A percentile compares a stretch with the other conserved stretches of the same genome.
Evolutionary conservation across 2,329 filamentous ascomycete genomes (phyloP).

Genomic region (Trichoderma sp.): DNA sequence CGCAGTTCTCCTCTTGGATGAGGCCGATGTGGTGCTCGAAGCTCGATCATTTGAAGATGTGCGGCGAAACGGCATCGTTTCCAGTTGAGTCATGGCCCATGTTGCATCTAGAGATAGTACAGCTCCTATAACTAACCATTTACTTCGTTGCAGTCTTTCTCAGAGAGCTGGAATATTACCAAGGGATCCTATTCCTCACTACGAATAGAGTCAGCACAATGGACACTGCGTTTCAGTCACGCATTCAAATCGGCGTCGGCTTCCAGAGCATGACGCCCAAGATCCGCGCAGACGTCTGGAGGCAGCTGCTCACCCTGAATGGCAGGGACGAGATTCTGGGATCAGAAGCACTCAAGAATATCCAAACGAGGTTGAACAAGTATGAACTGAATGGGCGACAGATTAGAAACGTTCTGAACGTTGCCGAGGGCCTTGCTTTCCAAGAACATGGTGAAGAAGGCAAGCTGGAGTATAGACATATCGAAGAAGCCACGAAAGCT

Average conservation of each 20-base stretch:
- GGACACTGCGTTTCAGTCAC: not conserved
- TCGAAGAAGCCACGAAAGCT: not conserved
- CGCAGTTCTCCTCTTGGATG: not conserved
- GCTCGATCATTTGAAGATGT: not conserved
- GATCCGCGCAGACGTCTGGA: not conserved
- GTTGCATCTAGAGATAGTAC: not conserved
- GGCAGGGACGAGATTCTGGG: not conserved
- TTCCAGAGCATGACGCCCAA: not conserved
- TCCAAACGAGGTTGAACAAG: not conserved
- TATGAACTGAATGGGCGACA: not conserved
- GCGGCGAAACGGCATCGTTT: not conserved
- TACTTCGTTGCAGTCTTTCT: not conserved
- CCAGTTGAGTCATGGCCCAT: not conserved
- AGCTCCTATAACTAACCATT: not conserved
- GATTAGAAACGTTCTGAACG: not conserved
- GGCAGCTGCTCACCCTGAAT: not conserved
- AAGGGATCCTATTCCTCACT: not conserved
- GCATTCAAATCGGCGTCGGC: not conserved
- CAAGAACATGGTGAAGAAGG: not conserved
- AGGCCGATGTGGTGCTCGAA: not conserved
- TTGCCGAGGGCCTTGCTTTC: not conserved
- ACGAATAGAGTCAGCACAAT: not conserved
- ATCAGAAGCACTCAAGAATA: not conserved
- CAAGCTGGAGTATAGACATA: not conserved
- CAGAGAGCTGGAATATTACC: not conserved